A percentile compares a stretch with the other conserved stretches of the same genome.
Conservation (phyloP, 371 early-diverging fungal species). For the Capniomyces stellatus region DNA sequence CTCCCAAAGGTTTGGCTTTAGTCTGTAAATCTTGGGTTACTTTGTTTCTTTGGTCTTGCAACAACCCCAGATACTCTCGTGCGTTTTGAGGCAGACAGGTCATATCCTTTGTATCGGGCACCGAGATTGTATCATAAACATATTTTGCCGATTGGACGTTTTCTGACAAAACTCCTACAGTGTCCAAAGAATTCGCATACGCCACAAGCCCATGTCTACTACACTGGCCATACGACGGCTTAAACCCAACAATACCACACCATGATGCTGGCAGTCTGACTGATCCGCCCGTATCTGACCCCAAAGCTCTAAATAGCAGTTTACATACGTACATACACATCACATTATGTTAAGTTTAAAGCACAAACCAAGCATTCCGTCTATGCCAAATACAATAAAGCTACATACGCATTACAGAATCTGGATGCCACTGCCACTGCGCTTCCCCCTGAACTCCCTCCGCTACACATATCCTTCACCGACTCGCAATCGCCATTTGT, state of each 20-base stretch:
- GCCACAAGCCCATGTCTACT: conserved; percentile 77
- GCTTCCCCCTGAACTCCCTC: conserved; percentile 86
- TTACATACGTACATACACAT: conserved; percentile 48
- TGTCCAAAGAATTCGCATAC: conserved; percentile 78
- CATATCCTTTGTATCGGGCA: conserved; percentile 17
- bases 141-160: conserved; percentile 29
- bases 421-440: conserved; percentile 77
- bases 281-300: conserved; percentile 91
- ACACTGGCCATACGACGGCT: conserved; percentile 75
- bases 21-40: too few relatives aligned
- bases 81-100: conserved; percentile 11
- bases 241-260: conserved; percentile 84
- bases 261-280: conserved; percentile 84
- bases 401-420: conserved; percentile 24
- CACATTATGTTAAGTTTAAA: too few relatives aligned
- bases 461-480: conserved; percentile 14
- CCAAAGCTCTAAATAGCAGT: conserved; percentile 51
- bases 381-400: too few relatives aligned
- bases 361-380: too few relatives aligned
- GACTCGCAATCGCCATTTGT: neutral
- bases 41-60: neutral
- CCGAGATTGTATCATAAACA: conserved; percentile 6
- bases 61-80: neutral
- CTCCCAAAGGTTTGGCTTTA: conserved; percentile 21
- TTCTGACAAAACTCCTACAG: conserved; percentile 59